Evolutionary conservation across 2,329 filamentous ascomycete genomes (phyloP).

Genomic region (Chaetomiaceae sp.): DNA sequence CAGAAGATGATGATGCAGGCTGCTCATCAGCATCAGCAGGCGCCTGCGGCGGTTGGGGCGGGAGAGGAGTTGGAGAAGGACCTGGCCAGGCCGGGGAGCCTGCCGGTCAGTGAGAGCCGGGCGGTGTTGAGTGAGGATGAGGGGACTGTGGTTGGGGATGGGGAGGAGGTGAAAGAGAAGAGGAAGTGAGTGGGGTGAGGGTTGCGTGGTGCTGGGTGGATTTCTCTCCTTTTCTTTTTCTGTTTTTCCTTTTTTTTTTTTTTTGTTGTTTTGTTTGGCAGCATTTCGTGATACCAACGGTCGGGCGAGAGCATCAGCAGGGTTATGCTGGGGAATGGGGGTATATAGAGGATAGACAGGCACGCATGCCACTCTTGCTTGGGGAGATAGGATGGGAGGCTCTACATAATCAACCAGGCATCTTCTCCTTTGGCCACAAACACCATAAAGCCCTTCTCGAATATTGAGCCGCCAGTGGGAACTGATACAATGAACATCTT

Average conservation of each 20-base stretch:
- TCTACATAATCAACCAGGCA: too few species aligned
- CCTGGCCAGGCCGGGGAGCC: neutral
- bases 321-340: neutral
- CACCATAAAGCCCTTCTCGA: too few species aligned
- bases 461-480: neutral
- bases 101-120: slow-evolving; percentile 8
- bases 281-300: neutral
- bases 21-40: neutral
- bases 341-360: neutral
- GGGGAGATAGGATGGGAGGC: too few species aligned
- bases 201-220: neutral
- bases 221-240: neutral
- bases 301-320: neutral
- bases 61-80: neutral
- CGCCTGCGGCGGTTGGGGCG: too few species aligned
- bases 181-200: neutral
- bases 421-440: too few species aligned
- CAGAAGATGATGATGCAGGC: slow-evolving; percentile 38
- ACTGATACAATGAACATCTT: too few species aligned
- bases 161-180: slow-evolving; percentile 7
- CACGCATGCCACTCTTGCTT: too few species aligned
- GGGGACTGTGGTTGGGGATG: slow-evolving; percentile 15
- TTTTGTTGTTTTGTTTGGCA: neutral
- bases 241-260: neutral
- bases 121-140: slow-evolving; percentile 21